Percentiles rank a stretch among this genome's conserved stretches.
phyloP scores from a whole-genome alignment of 257 asterid species.

The Solanum ossicruentum region DNA sequence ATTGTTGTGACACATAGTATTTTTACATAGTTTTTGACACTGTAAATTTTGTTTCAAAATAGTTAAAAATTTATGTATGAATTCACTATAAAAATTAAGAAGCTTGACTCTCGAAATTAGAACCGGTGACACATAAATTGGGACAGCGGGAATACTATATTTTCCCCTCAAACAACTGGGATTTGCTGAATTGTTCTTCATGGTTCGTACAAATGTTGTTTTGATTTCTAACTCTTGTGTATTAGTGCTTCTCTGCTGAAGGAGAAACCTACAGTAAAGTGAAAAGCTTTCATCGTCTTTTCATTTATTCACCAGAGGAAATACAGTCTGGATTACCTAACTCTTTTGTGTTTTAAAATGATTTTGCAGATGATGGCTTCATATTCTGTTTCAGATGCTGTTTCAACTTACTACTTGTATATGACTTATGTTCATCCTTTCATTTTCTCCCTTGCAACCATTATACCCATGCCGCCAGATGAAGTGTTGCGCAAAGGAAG shows the following conservation, averaged over 20 bases:
- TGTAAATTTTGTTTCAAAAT: background rate
- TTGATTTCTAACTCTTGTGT: background rate
- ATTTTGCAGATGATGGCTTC: conserved; percentile 91
- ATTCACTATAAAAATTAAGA: background rate
- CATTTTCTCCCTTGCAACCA: conserved; percentile 96
- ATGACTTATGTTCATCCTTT: conserved; percentile 98
- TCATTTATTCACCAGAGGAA: background rate
- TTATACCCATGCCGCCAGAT: conserved; percentile 98
- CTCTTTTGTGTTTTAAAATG: conserved; percentile 3
- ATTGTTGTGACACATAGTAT: background rate
- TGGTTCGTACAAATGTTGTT: background rate
- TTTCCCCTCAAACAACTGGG: background rate
- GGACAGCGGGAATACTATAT: background rate
- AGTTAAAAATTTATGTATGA: background rate
- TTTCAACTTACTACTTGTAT: conserved; percentile 89
- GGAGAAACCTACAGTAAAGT: background rate
- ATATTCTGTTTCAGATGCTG: conserved; percentile 99
- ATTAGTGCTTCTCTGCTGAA: background rate
- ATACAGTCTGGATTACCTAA: background rate
- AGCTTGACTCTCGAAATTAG: background rate
- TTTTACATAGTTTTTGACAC: background rate
- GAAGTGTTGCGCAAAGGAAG: conserved; percentile 98
- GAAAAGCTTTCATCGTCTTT: background rate
- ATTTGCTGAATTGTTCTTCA: background rate
- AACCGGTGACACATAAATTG: background rate